Conservation (phyloP, 2,329 filamentous ascomycete species). For the Macrophomina phaseolina region DNA sequence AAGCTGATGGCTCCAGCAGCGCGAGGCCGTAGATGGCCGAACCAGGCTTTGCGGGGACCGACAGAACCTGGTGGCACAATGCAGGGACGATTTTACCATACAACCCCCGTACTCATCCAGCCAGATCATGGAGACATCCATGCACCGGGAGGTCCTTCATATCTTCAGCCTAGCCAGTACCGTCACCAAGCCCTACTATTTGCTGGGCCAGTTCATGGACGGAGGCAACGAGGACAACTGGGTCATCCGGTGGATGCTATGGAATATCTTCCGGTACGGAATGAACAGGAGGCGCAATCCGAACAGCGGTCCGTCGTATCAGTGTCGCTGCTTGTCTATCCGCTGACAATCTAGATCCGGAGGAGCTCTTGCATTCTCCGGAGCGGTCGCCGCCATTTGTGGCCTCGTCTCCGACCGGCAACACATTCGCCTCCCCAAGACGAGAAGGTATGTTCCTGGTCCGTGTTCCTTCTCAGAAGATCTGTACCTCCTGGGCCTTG, state of each 20-base stretch:
- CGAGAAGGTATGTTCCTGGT: not conserved
- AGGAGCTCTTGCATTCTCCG: not conserved
- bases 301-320: not conserved
- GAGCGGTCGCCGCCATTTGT: not conserved
- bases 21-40: slow-evolving; percentile 16
- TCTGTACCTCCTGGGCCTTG: not conserved
- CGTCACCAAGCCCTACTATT: slow-evolving; percentile 49
- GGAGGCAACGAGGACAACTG: slow-evolving; percentile 54
- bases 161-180: slow-evolving; percentile 47
- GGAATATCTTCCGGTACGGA: slow-evolving; percentile 56
- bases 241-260: slow-evolving; percentile 58
- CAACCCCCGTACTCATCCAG: slow-evolving; percentile 50
- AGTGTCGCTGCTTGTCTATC: not conserved
- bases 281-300: slow-evolving; percentile 9
- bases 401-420: not conserved
- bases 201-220: slow-evolving; percentile 48
- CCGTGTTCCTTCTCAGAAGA: not conserved
- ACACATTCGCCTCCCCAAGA: not conserved
- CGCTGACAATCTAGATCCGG: not conserved
- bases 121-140: slow-evolving; percentile 55
- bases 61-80: slow-evolving; percentile 28
- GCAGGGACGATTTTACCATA: slow-evolving; percentile 36
- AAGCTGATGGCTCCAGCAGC: not conserved
- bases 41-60: not conserved
- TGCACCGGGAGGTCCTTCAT: slow-evolving; percentile 50